Percentiles rank a stretch among this genome's conserved stretches.
phyloP scores from a whole-genome alignment of 352 stramenopile genomes.

The Phytophthora macrochlamydospora region DNA sequence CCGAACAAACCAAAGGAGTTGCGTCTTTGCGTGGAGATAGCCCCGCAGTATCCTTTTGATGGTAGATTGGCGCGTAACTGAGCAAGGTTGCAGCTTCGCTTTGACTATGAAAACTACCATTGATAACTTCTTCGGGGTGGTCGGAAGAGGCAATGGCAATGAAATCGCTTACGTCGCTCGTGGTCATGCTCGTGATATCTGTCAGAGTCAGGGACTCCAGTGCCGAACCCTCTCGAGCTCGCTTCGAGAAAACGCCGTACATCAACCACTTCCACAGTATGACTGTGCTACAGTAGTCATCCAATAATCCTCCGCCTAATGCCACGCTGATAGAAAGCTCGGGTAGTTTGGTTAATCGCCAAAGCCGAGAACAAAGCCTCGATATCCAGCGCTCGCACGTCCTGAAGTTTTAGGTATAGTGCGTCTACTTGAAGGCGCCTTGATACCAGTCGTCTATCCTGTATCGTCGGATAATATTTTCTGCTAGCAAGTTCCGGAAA shows the following conservation, averaged over 20 bases:
- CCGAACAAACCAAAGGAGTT: constrained; percentile 6
- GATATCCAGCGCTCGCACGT: not conserved
- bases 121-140: constrained; percentile 21
- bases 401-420: not conserved
- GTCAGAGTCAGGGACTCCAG: constrained; percentile 11
- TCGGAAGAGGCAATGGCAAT: constrained; percentile 9
- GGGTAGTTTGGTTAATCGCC: not conserved
- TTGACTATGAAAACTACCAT: constrained; percentile 1
- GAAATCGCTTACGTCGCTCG: constrained; percentile 6
- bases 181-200: constrained; percentile 10
- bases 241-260: constrained; percentile 22
- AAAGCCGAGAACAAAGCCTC: not conserved
- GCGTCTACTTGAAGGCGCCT: not conserved
- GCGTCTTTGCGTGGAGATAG: not conserved
- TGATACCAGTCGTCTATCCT: not conserved
- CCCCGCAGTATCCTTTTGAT: not conserved
- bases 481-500: not conserved
- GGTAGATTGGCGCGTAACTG: constrained; percentile 4
- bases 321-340: not conserved
- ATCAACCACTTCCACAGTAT: constrained; percentile 22
- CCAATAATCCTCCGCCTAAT: too few relatives aligned
- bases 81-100: constrained; percentile 7
- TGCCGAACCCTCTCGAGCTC: constrained; percentile 12
- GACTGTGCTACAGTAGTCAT: too few relatives aligned
- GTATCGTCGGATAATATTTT: not conserved